phyloP scores from a whole-genome alignment of 257 asterid species.

The Echites panduratus region DNA sequence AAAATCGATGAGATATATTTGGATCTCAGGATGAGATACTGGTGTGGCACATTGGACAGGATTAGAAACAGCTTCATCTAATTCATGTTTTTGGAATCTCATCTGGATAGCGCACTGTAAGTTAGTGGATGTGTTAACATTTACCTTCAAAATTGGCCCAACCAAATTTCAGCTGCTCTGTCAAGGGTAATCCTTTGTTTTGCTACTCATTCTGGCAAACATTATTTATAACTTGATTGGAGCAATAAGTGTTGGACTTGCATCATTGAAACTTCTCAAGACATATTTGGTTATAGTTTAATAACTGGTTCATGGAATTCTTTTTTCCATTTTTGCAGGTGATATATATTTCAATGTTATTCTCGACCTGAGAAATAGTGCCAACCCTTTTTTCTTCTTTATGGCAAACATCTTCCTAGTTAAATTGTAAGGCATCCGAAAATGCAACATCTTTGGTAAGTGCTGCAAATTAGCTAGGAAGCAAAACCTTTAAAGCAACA shows the following conservation, averaged over 20 bases:
- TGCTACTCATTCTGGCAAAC: not conserved
- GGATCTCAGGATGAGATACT: constrained; percentile 58
- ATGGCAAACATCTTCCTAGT: constrained; percentile 44
- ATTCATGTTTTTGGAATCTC: constrained; percentile 59
- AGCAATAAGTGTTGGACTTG: not conserved
- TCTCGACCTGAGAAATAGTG: constrained; percentile 79
- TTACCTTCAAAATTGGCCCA: not conserved
- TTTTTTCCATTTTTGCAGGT: constrained; percentile 32
- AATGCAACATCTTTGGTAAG: too few relatives aligned
- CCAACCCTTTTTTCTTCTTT: constrained; percentile 69
- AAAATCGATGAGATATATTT: not conserved
- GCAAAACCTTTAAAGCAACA: too few relatives aligned
- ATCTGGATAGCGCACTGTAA: constrained; percentile 79
- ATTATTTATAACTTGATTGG: not conserved
- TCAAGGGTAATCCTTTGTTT: not conserved
- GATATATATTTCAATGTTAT: constrained; percentile 52
- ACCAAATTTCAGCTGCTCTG: not conserved
- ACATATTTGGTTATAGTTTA: not conserved
- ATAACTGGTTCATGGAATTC: not conserved
- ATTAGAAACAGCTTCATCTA: constrained; percentile 50
- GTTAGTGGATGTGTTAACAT: constrained; percentile 6
- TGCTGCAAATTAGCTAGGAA: too few relatives aligned
- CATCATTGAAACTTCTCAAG: not conserved
- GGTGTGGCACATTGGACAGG: constrained; percentile 57
- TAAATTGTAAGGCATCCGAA: too few relatives aligned